These are phyloP conservation scores for Nicotiana tabacum DNA, from an alignment of 257 asterid species.

Conservation along the genomic window DNA sequence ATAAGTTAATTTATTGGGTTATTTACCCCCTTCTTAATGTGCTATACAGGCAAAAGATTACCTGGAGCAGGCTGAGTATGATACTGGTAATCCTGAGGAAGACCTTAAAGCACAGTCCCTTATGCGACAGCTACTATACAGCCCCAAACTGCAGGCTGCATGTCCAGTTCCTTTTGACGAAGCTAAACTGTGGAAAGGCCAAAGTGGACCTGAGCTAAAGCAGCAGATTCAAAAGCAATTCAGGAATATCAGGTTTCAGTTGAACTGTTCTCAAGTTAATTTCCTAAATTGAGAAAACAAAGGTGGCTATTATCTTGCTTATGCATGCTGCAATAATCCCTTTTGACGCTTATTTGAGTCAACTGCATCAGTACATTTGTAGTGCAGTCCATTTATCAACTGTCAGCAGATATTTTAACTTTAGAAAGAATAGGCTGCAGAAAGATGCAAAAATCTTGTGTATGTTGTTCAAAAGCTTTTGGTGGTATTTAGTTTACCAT, in stretches of 20 bases:
- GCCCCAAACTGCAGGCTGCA: slow-evolving; percentile 74
- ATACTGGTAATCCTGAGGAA: slow-evolving; percentile 66
- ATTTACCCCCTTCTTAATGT: slow-evolving; percentile 8
- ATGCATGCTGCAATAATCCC: not conserved
- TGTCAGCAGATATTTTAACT: not conserved
- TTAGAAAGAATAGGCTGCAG: not conserved
- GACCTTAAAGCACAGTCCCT: slow-evolving; percentile 81
- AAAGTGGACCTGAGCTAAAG: slow-evolving; percentile 85
- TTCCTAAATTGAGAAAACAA: not conserved
- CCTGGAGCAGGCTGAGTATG: slow-evolving; percentile 90
- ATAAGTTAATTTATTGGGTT: not conserved
- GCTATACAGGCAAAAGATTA: slow-evolving; percentile 62
- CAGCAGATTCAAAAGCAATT: slow-evolving; percentile 83
- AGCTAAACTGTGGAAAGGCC: slow-evolving; percentile 97
- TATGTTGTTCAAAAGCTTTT: not conserved
- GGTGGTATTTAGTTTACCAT: not conserved
- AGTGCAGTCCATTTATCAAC: not conserved
- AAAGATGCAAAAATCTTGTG: not conserved
- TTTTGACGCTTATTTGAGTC: not conserved
- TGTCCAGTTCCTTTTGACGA: slow-evolving; percentile 93
- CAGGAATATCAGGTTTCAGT: slow-evolving; percentile 70
- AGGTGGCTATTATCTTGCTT: slow-evolving; percentile 1
- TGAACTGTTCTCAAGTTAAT: not conserved
- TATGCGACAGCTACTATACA: slow-evolving; percentile 68
- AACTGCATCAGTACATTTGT: not conserved